Percentiles rank a stretch among this genome's conserved stretches.
These are phyloP conservation scores for Saccharomycopsis sp. DNA, from an alignment of 805 yeast species.

Conservation along the genomic window DNA sequence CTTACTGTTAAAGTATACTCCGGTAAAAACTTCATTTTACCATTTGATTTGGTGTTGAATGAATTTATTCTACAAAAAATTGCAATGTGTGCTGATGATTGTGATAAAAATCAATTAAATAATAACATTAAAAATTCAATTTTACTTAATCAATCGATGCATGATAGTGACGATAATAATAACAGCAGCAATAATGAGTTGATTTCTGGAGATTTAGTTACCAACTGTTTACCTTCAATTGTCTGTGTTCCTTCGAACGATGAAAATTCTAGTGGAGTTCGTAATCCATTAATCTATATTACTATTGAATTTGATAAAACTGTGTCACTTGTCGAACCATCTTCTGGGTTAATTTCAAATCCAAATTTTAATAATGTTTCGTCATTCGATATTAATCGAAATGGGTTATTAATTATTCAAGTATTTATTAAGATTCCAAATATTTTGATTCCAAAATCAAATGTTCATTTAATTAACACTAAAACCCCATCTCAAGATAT, in stretches of 20 bases:
- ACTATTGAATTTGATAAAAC: conserved; percentile 94
- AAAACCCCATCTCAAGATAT: conserved; percentile 48
- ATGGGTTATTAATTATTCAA: conserved; percentile 63
- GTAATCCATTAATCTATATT: conserved; percentile 69
- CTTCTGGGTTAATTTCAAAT: conserved; percentile 67
- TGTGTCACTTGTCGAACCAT: conserved; percentile 81
- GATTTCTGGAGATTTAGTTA: conserved; percentile 11
- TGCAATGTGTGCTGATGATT: conserved; percentile 46
- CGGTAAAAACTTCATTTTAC: conserved; percentile 60
- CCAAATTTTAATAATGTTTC: conserved; percentile 88
- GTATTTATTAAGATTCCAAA: conserved; percentile 75
- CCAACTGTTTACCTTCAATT: conserved; percentile 38
- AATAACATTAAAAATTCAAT: conserved; percentile 29
- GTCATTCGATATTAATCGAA: conserved; percentile 78
- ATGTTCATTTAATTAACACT: conserved; percentile 26
- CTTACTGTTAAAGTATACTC: conserved; percentile 72
- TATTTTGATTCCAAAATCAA: conserved; percentile 41
- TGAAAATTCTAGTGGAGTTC: conserved; percentile 27
- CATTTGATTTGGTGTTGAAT: conserved; percentile 61
- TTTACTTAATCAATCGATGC: background rate
- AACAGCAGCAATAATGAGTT: background rate
- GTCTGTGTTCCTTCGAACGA: conserved; percentile 35
- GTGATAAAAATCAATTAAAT: conserved; percentile 28
- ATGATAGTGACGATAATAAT: no score
- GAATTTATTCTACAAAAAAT: conserved; percentile 57